Evolutionary conservation across 2,329 filamentous ascomycete genomes (phyloP).

Genomic region (Leptosphaerulina australis): DNA sequence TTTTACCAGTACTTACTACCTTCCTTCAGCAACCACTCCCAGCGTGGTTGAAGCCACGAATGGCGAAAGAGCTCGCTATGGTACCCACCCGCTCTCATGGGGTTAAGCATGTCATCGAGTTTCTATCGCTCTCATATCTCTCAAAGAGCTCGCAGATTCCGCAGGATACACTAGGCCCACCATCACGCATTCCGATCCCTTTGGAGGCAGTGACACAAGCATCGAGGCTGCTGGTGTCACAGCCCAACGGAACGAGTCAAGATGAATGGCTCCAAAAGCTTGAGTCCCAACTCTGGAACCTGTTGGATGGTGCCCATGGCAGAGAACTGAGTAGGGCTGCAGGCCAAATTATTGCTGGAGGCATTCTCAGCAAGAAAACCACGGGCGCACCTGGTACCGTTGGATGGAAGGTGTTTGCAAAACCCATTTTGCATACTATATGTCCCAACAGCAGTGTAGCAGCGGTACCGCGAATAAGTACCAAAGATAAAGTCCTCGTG

Average conservation of each 20-base stretch:
- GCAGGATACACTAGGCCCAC: conserved; percentile 34
- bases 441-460: conserved; percentile 49
- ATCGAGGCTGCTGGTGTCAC: conserved; percentile 65
- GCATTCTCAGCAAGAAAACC: conserved; percentile 67
- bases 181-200: conserved; percentile 63
- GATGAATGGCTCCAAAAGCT: conserved; percentile 67
- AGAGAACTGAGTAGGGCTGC: conserved; percentile 64
- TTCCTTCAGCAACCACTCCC: conserved; percentile 68
- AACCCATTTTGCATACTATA: conserved; percentile 62
- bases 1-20: conserved; percentile 67
- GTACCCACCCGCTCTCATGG: conserved; percentile 68
- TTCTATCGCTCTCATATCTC: conserved; percentile 72
- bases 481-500: conserved; percentile 56
- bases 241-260: conserved; percentile 61
- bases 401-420: conserved; percentile 68
- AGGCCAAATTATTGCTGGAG: conserved; percentile 68
- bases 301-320: conserved; percentile 67
- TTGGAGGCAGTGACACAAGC: conserved; percentile 71
- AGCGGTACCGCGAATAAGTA: conserved; percentile 54
- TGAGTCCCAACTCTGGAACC: conserved; percentile 63
- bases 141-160: conserved; percentile 53
- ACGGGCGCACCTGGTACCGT: conserved; percentile 66
- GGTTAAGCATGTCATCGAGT: conserved; percentile 71
- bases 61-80: conserved; percentile 64
- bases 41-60: conserved; percentile 63